Conservation (phyloP, 2,329 filamentous ascomycete genomes). For the Pezicula radicicola region DNA sequence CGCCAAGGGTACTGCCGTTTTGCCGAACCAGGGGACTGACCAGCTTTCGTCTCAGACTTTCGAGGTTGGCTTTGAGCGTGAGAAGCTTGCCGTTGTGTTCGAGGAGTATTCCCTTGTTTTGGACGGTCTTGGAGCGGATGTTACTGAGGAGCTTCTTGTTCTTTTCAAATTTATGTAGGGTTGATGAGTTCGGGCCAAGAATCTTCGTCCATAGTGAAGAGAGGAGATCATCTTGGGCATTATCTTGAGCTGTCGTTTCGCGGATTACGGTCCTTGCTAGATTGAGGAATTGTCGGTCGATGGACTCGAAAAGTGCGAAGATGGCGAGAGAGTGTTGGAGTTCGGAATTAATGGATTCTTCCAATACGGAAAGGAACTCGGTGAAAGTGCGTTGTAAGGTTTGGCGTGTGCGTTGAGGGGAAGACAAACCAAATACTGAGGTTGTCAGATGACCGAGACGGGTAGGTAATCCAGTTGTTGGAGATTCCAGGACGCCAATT, state of each 20-base stretch:
- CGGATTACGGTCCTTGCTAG: conserved; percentile 81
- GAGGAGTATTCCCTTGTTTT: conserved; percentile 82
- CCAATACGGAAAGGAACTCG: conserved; percentile 82
- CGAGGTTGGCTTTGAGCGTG: conserved; percentile 81
- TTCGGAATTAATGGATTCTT: conserved; percentile 85
- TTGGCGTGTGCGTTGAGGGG: conserved; percentile 74
- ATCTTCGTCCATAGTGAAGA: conserved; percentile 83
- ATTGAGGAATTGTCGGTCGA: conserved; percentile 88
- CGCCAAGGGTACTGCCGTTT: conserved; percentile 65
- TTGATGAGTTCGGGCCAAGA: conserved; percentile 70
- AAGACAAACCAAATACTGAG: conserved; percentile 74
- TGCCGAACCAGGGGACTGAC: conserved; percentile 78
- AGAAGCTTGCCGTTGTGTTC: conserved; percentile 84
- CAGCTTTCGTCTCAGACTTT: conserved; percentile 78
- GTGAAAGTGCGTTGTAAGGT: conserved; percentile 85
- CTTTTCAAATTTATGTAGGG: conserved; percentile 87
- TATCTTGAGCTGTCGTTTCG: conserved; percentile 78
- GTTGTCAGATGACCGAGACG: conserved; percentile 66
- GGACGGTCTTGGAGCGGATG: conserved; percentile 78
- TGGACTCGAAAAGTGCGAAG: conserved; percentile 86
- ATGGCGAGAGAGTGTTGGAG: conserved; percentile 76
- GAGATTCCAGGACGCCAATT: conserved; percentile 56
- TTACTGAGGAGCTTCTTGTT: conserved; percentile 78
- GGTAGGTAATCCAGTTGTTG: conserved; percentile 55
- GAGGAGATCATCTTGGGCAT: conserved; percentile 76